Percentiles rank a stretch among this genome's conserved stretches.
Evolutionary conservation across 495 filamentous ascomycete genomes (phyloP).

Genomic region (Trichocladium antarcticum): DNA sequence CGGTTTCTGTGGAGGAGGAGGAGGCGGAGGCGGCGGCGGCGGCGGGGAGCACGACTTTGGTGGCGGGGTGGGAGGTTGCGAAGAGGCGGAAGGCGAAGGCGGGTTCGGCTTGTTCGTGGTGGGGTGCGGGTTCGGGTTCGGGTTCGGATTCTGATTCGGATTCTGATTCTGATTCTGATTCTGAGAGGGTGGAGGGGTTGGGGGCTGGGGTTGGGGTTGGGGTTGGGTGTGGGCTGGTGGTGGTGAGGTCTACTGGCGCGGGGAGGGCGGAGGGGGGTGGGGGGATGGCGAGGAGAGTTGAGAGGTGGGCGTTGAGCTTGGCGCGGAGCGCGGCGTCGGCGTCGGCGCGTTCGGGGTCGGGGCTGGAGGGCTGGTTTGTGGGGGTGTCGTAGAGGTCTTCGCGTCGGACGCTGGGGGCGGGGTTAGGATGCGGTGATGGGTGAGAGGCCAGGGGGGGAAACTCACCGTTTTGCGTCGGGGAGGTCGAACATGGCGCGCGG

Average conservation of each 20-base stretch:
- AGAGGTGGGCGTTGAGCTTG: slow-evolving; percentile 35
- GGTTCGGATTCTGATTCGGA: too few relatives aligned
- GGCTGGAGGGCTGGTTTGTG: slow-evolving; percentile 19
- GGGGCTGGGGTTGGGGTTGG: neutral
- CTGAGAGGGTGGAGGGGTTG: neutral
- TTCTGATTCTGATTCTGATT: neutral
- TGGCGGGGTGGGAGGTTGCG: slow-evolving; percentile 27
- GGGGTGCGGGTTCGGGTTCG: neutral
- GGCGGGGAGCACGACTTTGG: slow-evolving; percentile 27
- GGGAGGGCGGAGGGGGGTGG: neutral
- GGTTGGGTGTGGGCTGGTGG: neutral
- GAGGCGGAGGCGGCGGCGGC: slow-evolving; percentile 12
- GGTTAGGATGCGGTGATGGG: slow-evolving; percentile 11
- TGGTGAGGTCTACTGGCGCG: neutral
- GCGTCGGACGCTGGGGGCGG: slow-evolving; percentile 36
- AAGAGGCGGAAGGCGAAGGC: slow-evolving; percentile 44
- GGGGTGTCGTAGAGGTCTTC: slow-evolving; percentile 37
- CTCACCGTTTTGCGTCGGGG: slow-evolving; percentile 44
- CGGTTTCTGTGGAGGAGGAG: slow-evolving; percentile 10
- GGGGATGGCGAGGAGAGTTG: slow-evolving; percentile 15
- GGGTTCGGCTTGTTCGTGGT: neutral
- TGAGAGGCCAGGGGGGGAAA: neutral
- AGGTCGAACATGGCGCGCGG: slow-evolving; percentile 39
- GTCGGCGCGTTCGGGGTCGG: slow-evolving; percentile 13
- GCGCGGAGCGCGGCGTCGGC: slow-evolving; percentile 24